Evolutionary conservation across 2,329 filamentous ascomycete species (phyloP).

Genomic region (Furcasterigmium furcatum): DNA sequence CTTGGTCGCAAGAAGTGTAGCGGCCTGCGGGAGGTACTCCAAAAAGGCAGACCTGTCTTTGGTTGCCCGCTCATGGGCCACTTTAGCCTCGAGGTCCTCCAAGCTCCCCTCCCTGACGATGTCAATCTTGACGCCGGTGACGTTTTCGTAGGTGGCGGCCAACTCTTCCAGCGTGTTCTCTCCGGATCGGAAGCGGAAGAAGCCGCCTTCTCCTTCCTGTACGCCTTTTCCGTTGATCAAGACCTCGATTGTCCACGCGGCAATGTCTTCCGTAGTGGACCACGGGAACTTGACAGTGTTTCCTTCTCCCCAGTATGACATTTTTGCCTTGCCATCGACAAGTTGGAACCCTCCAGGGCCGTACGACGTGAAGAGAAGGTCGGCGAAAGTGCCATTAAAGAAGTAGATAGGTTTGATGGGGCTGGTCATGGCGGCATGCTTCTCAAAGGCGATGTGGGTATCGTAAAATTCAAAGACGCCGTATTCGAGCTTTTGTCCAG

Average conservation of each 20-base stretch:
- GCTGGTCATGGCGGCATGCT: constrained; percentile 21
- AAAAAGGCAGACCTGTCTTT: background rate
- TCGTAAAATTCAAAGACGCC: constrained; percentile 29
- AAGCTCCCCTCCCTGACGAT: background rate
- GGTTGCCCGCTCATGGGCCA: background rate
- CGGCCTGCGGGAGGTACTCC: background rate
- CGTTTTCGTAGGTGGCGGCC: constrained; percentile 4
- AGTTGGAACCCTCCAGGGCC: constrained; percentile 4
- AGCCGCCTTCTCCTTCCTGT: constrained; percentile 5
- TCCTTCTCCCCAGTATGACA: constrained; percentile 5
- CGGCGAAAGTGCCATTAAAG: constrained; percentile 22
- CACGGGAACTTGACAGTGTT: constrained; percentile 4
- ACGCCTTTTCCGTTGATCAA: constrained; percentile 7
- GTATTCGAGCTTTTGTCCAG: constrained; percentile 22
- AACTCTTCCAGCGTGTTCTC: constrained; percentile 5
- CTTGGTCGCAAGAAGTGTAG: background rate
- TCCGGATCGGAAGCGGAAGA: constrained; percentile 7
- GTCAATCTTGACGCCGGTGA: background rate
- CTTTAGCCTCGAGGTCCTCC: background rate
- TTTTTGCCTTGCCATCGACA: background rate
- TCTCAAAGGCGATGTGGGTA: constrained; percentile 24
- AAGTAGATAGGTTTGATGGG: constrained; percentile 24
- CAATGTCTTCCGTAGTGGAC: constrained; percentile 5
- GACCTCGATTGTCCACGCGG: constrained; percentile 4
- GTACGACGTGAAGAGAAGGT: constrained; percentile 15